Evolutionary conservation across 176 grass and related monocot species (phyloP).

Genomic region (Eragrostis curvula): DNA sequence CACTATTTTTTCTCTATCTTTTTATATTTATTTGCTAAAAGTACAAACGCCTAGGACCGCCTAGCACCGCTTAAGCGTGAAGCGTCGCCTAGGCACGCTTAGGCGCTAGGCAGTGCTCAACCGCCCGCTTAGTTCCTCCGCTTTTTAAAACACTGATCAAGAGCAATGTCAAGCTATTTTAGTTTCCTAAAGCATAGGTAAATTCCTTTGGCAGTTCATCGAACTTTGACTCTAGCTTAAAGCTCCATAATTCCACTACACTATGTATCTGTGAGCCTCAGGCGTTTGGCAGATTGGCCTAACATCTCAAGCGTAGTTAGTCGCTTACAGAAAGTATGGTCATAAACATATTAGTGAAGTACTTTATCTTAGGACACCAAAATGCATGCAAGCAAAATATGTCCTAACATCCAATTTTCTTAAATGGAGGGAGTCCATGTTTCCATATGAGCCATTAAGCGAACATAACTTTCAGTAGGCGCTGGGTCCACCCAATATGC

Average conservation of each 20-base stretch:
- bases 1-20: too few species aligned
- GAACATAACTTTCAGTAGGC: background rate
- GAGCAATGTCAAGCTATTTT: conserved; percentile 14
- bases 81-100: too few species aligned
- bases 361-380: background rate
- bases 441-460: background rate
- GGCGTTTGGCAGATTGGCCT: background rate
- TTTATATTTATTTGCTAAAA: too few species aligned
- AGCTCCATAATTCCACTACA: background rate
- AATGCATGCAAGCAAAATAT: background rate
- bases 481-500: background rate
- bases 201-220: background rate
- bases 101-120: too few species aligned
- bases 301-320: background rate
- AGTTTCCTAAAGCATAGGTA: background rate
- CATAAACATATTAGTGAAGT: conserved; percentile 20
- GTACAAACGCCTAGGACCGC: too few species aligned
- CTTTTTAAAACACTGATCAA: too few species aligned
- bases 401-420: background rate
- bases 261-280: background rate
- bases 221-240: background rate
- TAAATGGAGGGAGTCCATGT: background rate
- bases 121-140: too few species aligned
- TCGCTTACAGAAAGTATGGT: conserved; percentile 7
- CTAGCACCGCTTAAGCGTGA: too few species aligned